Evolutionary conservation across 225 moss, liverwort and hornwort genomes (phyloP).

Genomic region (Physcomitrium patens): DNA sequence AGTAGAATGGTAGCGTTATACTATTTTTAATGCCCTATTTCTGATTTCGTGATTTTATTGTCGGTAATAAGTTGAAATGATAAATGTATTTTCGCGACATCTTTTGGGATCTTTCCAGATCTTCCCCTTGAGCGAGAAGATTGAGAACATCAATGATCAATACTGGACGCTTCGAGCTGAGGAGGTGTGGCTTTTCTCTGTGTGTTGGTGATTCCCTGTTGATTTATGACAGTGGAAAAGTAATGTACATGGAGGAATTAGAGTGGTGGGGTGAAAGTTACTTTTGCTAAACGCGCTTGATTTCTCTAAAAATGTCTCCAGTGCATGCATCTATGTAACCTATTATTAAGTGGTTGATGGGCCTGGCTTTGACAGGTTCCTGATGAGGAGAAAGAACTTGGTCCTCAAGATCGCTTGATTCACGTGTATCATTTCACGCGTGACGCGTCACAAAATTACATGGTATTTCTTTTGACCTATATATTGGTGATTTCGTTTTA

Average conservation of each 20-base stretch:
- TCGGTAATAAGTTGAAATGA: no score
- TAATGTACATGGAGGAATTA: not conserved
- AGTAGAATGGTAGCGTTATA: no score
- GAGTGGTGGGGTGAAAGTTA: no score
- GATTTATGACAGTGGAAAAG: not conserved
- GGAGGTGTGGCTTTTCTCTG: conserved; percentile 62
- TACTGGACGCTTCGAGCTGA: conserved; percentile 99
- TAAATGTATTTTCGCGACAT: no score
- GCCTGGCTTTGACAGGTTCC: conserved; percentile 59
- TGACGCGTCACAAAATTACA: conserved; percentile 54
- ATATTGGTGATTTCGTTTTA: not conserved
- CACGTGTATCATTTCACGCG: conserved; percentile 94
- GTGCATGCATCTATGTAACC: no score
- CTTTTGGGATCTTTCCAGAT: conserved; percentile 47
- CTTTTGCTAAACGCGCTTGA: no score
- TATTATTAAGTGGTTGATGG: no score
- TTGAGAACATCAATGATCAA: conserved; percentile 97
- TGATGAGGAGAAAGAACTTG: conserved; percentile 87
- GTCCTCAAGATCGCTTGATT: conserved; percentile 79
- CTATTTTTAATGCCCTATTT: no score
- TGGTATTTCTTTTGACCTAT: conserved; percentile 22
- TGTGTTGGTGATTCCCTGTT: not conserved
- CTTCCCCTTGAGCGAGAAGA: conserved; percentile 93
- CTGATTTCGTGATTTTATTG: no score
- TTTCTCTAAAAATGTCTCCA: no score